phyloP scores from a whole-genome alignment of 306 rosid species.

The Cucumis sativus region DNA sequence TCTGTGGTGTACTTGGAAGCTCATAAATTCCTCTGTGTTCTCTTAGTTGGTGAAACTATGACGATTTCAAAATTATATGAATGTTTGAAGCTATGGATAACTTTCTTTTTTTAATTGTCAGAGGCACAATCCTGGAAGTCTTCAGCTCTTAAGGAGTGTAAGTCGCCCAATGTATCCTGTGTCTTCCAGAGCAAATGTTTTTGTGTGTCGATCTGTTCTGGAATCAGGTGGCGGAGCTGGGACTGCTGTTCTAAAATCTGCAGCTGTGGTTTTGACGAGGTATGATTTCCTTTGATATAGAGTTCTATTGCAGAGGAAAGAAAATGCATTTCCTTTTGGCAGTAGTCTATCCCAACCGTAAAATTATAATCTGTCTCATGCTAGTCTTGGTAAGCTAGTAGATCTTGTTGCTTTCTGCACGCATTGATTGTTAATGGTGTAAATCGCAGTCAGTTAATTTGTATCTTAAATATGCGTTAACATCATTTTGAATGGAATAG shows the following conservation, averaged over 20 bases:
- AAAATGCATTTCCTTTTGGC: neutral
- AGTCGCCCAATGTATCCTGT: slow-evolving; percentile 38
- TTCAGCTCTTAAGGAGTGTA: slow-evolving; percentile 39
- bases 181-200: slow-evolving; percentile 53
- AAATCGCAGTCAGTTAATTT: neutral
- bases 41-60: slow-evolving; percentile 1
- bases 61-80: neutral
- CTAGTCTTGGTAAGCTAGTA: neutral
- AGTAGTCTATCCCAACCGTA: neutral
- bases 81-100: slow-evolving; percentile 12
- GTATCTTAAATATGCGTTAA: neutral
- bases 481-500: neutral
- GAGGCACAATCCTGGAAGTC: slow-evolving; percentile 47
- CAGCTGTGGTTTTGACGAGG: slow-evolving; percentile 59
- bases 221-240: slow-evolving; percentile 61
- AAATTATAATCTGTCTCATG: neutral
- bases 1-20: neutral
- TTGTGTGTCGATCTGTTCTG: slow-evolving; percentile 61
- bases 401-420: neutral
- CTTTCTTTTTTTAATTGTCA: slow-evolving; percentile 27
- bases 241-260: slow-evolving; percentile 47
- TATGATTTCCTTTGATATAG: slow-evolving; percentile 6
- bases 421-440: neutral
- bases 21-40: neutral
- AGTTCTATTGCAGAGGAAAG: neutral